A percentile compares a stretch with the other conserved stretches of the same genome.
phyloP scores from a whole-genome alignment of 2,329 filamentous ascomycete genomes.

The Plenodomus lindquistii region DNA sequence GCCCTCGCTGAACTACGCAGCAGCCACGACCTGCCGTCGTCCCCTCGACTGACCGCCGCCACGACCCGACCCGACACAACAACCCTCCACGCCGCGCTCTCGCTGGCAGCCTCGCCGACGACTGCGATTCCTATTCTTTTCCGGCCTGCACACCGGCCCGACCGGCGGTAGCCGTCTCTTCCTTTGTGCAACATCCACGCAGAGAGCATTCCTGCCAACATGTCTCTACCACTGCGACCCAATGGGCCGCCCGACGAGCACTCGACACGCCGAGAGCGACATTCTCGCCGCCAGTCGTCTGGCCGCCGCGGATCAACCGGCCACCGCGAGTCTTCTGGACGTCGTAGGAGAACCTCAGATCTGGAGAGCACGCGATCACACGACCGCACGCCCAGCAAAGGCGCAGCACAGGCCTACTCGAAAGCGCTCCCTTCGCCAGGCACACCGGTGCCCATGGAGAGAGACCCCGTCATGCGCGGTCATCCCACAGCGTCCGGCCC shows the following conservation, averaged over 20 bases:
- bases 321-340: slow-evolving; percentile 67
- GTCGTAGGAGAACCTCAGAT: slow-evolving; percentile 63
- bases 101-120: slow-evolving; percentile 6
- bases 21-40: slow-evolving; percentile 3
- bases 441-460: slow-evolving; percentile 49
- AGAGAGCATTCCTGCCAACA: slow-evolving; percentile 35
- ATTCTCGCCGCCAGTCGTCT: slow-evolving; percentile 55
- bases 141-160: slow-evolving; percentile 1
- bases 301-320: slow-evolving; percentile 55
- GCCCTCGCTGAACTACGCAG: slow-evolving; percentile 32
- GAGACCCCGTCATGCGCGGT: slow-evolving; percentile 57
- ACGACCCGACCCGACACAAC: slow-evolving; percentile 1
- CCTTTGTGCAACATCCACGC: slow-evolving; percentile 20
- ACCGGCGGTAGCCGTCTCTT: background rate
- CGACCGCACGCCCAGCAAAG: slow-evolving; percentile 43
- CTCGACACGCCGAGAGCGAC: background rate
- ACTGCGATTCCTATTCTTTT: slow-evolving; percentile 14
- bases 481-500: slow-evolving; percentile 43
- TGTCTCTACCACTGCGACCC: slow-evolving; percentile 63
- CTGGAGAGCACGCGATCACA: slow-evolving; percentile 65
- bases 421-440: slow-evolving; percentile 51
- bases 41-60: background rate
- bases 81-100: background rate
- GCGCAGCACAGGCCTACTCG: slow-evolving; percentile 47
- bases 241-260: background rate